phyloP scores from a whole-genome alignment of 164 flowering plant species.

The Echeveria elegans region DNA sequence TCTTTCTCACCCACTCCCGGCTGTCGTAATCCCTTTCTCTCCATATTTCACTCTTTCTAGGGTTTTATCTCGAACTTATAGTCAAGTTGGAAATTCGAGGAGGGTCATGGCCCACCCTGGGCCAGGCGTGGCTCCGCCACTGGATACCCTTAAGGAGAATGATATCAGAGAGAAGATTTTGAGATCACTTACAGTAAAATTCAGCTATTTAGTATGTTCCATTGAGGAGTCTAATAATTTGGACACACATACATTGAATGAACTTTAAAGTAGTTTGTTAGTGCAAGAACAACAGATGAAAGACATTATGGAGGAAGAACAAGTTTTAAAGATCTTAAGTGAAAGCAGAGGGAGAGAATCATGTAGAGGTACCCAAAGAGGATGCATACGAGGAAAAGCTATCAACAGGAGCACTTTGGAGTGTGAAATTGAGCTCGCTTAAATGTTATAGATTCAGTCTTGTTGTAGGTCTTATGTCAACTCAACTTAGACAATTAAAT shows the following conservation, averaged over 20 bases:
- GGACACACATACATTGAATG: background rate
- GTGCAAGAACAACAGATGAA: background rate
- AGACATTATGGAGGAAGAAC: constrained; percentile 17
- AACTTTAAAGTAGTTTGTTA: background rate
- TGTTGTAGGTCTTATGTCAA: too few relatives aligned
- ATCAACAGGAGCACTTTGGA: too few relatives aligned
- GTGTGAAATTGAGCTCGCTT: too few relatives aligned
- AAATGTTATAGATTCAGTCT: too few relatives aligned
- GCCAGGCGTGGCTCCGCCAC: too few relatives aligned
- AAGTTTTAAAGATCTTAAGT: constrained; percentile 48
- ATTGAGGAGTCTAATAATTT: background rate
- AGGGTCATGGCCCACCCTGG: too few relatives aligned
- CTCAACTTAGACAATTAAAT: too few relatives aligned
- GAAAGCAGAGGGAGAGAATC: background rate
- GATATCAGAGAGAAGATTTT: background rate
- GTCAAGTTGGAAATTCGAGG: too few relatives aligned
- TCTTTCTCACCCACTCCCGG: too few relatives aligned
- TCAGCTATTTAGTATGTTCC: background rate
- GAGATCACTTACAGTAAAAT: background rate
- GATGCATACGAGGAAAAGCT: background rate
- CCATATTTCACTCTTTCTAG: too few relatives aligned
- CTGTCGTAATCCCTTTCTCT: too few relatives aligned
- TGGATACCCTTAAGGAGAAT: background rate
- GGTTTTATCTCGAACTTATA: too few relatives aligned
- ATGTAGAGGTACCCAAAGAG: background rate